Base-by-base conservation (phyloP, 2,329 filamentous ascomycete genomes). In the Aspergillus brunneoviolaceus region DNA sequence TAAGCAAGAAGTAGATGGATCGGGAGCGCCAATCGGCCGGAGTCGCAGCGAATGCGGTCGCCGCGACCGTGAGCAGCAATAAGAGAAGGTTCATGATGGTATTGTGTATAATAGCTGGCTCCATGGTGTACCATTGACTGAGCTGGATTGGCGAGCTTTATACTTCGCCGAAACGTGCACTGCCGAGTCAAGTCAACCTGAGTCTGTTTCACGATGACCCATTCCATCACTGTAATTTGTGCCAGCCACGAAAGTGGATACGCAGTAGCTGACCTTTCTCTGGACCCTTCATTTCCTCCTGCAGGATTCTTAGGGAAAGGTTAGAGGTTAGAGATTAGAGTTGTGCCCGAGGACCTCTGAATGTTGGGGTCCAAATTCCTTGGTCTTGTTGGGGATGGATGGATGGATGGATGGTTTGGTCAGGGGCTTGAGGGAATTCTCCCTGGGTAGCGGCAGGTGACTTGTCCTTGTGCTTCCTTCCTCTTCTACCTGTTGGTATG, bases 1-100 rank as follows among this genome's bases (percentile, higher is more conserved):
- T 81, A 39, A 80, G 63, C 60, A 80, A 67, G 60, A 80, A 79
- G 57, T 81, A 81, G 53, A 81, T 77, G 1, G 78, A 79, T 57
- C 76, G 77, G 10, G 69, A 69, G 25, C 75, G 72, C 79, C 78
- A 80, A 58, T 76, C 62, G 4, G 64, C 72, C 2, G 73, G 72
- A 10, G 71, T 71, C 2, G 72, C 72, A 19, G 72, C 74, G 47
- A 72, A 60, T 14, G 65, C 67, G 5, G 65, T 63, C n/a, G 65
- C 57, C 25, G 63, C 42, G 5, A 73, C 50, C 49, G 62, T 58
- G 12, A 62, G 56, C n/a, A 72, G 63, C 63, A 52, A 59, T 48
- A 59, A 63, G 49, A 55, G 10, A n/a, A 48, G 16, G 9, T 23
- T 45, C 39, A 47, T 55, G 11, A n/a, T 31, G 14, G 23, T 12